Evolutionary conservation across 1,139 yeast species (phyloP), one percentile per base, ranked within the genome.

Genomic region (Geotrichum reessii): DNA sequence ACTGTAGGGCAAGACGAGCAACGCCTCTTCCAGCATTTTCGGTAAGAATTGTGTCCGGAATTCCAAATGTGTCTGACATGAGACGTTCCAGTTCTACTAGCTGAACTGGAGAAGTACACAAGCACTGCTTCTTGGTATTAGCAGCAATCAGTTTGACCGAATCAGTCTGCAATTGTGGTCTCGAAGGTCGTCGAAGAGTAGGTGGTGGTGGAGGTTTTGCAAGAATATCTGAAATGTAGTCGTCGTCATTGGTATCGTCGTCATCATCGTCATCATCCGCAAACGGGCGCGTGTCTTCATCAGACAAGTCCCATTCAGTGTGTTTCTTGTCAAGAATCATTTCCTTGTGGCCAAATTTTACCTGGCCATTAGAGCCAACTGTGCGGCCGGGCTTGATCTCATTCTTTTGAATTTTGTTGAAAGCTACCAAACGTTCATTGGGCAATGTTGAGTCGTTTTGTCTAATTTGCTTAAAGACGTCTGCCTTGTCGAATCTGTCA

Each of bases 91-190:
- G 81, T 64, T 89, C 96, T n/a, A 86, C 76, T 62, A 90, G 73
- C 71, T 91, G 96, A 7, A 89, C 83, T 0, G 96, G 93, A 1
- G 93, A 82, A 17, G 92, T 86, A 58, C 85, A 76, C 1, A 93
- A 87, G 50, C 73, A 69, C 28, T 59, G 57, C 53, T 63, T 60
- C 42, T 56, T 59, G 44, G 64, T 66, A 55, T 59, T 66, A 33
- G 50, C 47, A 11, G 55, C 59, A 31, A 55, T 53, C 31, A 60
- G 55, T 51, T 60, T 58, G 33, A 58, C 57, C 3, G 55, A 53
- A 17, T 59, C 62, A n/a, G 58, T 24, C 24, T 50, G 49, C 14
- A 58, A 48, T 40, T 58, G 61, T 3, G 62, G 59, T n/a, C 58
- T 48, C 9, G 62, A 56, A 3, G 50, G 60, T n/a, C 62, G 53